A percentile compares a stretch with the other conserved stretches of the same genome.
phyloP scores from a whole-genome alignment of 2,329 filamentous ascomycete species.

The Penicillium occitanis region DNA sequence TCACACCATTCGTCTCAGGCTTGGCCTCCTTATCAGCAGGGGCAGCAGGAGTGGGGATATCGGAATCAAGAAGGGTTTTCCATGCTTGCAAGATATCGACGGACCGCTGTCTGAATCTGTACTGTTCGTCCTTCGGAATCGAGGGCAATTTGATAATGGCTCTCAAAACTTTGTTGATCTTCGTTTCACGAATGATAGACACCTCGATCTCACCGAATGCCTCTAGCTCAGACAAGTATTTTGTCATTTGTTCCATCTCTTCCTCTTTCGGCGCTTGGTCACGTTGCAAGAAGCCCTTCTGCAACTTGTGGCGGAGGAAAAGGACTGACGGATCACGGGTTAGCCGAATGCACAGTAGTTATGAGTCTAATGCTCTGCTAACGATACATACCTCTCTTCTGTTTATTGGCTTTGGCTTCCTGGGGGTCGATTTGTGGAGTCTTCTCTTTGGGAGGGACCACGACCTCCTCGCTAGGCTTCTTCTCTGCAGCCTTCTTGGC shows the following conservation, averaged over 20 bases:
- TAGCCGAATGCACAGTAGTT: neutral
- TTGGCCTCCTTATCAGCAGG: slow-evolving; percentile 39
- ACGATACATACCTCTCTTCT: slow-evolving; percentile 53
- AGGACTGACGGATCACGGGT: slow-evolving; percentile 59
- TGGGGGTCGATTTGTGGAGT: slow-evolving; percentile 57
- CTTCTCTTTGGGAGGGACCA: slow-evolving; percentile 47
- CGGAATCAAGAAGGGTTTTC: slow-evolving; percentile 75
- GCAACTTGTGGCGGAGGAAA: slow-evolving; percentile 89
- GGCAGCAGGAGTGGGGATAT: slow-evolving; percentile 47
- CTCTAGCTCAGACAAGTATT: slow-evolving; percentile 69
- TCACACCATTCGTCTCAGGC: neutral
- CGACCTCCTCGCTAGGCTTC: slow-evolving; percentile 55
- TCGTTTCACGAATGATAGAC: slow-evolving; percentile 82
- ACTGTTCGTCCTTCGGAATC: slow-evolving; percentile 87
- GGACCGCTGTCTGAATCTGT: slow-evolving; percentile 82
- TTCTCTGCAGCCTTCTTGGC: slow-evolving; percentile 52
- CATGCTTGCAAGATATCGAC: slow-evolving; percentile 79
- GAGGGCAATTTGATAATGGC: slow-evolving; percentile 82
- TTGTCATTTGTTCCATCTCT: slow-evolving; percentile 49
- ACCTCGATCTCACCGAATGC: slow-evolving; percentile 77
- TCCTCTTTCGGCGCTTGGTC: slow-evolving; percentile 84
- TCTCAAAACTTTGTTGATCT: slow-evolving; percentile 98
- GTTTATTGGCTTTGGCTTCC: slow-evolving; percentile 57
- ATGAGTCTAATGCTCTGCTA: neutral
- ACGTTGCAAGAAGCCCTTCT: slow-evolving; percentile 85